Evolutionary conservation across 2,329 filamentous ascomycete genomes (phyloP).

Genomic region (Exophiala spinifera): DNA sequence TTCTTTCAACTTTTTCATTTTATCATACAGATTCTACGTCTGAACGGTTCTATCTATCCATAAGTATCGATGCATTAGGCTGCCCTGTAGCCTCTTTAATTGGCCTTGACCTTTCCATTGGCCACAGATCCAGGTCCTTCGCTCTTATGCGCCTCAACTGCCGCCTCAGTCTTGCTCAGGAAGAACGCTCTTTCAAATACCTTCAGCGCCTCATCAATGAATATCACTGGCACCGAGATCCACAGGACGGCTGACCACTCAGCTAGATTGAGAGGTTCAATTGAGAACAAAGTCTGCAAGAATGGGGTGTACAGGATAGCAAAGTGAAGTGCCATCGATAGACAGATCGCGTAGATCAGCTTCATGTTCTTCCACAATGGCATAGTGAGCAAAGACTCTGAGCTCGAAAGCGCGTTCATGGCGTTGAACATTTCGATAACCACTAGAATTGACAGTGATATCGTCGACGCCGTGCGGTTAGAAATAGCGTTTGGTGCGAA

Average conservation of each 20-base stretch:
- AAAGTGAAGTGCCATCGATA: conserved; percentile 95
- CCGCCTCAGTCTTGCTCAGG: conserved; percentile 23
- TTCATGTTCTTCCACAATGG: conserved; percentile 99
- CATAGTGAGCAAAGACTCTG: conserved; percentile 87
- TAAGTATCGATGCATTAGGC: neutral
- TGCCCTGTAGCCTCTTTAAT: conserved; percentile 4
- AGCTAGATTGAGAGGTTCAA: conserved; percentile 75
- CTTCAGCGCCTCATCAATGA: conserved; percentile 84
- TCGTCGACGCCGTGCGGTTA: conserved; percentile 83
- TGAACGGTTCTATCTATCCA: neutral
- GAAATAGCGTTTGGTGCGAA: conserved; percentile 72
- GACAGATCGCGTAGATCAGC: conserved; percentile 86
- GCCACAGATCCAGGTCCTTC: conserved; percentile 19
- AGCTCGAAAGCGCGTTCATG: conserved; percentile 94
- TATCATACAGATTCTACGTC: neutral
- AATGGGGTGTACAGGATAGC: conserved; percentile 88
- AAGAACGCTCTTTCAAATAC: conserved; percentile 68
- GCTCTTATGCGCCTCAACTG: neutral
- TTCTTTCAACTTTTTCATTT: neutral
- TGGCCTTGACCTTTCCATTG: conserved; percentile 30
- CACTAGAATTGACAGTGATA: conserved; percentile 85
- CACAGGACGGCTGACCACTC: conserved; percentile 91
- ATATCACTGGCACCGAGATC: conserved; percentile 86
- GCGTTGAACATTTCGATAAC: conserved; percentile 99
- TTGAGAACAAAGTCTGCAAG: conserved; percentile 84